These are phyloP conservation scores for Gossypium thurberi DNA, from an alignment of 345 rosid species.

Conservation along the genomic window DNA sequence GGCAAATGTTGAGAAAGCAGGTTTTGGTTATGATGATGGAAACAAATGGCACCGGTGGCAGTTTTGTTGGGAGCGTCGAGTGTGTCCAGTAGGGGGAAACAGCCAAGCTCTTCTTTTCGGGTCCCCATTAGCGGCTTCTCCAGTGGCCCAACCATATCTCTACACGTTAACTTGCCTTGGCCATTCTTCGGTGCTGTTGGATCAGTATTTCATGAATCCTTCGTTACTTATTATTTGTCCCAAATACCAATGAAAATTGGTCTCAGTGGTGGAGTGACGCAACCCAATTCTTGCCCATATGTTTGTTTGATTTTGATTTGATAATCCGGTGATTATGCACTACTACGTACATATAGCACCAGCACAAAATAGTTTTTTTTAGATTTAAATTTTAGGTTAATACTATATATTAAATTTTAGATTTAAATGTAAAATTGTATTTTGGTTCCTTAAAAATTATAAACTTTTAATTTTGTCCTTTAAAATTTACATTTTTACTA, in stretches of 20 bases:
- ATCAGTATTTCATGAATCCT: background rate
- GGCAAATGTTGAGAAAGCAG: background rate
- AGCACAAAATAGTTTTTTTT: too few relatives aligned
- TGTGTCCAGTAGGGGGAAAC: constrained; percentile 1
- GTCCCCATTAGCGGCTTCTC: background rate
- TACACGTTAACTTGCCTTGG: background rate
- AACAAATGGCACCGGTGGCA: constrained; percentile 31
- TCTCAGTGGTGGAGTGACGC: background rate
- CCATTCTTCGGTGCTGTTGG: background rate
- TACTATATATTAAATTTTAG: too few relatives aligned
- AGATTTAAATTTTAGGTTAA: too few relatives aligned
- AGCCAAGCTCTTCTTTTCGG: constrained; percentile 12
- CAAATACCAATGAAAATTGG: background rate
- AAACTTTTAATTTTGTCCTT: too few relatives aligned
- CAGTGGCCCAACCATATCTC: background rate
- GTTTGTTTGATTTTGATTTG: too few relatives aligned
- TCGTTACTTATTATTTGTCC: background rate
- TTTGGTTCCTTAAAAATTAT: too few relatives aligned
- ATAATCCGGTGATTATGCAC: too few relatives aligned
- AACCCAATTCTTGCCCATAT: background rate
- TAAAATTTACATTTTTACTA: too few relatives aligned
- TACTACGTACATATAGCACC: too few relatives aligned
- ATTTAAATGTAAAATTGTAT: too few relatives aligned
- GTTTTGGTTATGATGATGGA: background rate
- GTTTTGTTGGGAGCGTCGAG: constrained; percentile 11